Evolutionary conservation across 176 grass and related monocot species (phyloP).

Genomic region (Pontederia crassipes): DNA sequence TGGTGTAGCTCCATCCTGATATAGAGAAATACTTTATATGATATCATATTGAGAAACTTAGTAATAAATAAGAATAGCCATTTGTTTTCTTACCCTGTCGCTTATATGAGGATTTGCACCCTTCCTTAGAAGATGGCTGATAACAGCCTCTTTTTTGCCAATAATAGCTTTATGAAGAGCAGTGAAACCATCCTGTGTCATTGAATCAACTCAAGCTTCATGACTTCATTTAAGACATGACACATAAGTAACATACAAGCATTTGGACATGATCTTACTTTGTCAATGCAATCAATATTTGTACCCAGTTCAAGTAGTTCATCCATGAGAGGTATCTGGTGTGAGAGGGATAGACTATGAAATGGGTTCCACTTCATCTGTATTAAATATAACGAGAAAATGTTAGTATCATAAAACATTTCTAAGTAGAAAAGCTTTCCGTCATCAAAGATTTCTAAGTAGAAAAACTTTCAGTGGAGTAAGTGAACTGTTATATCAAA

Average conservation of each 20-base stretch:
- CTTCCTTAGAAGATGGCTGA: conserved; percentile 84
- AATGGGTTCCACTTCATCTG: conserved; percentile 82
- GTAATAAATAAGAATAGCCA: neutral
- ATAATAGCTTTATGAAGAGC: conserved; percentile 74
- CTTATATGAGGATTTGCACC: conserved; percentile 73
- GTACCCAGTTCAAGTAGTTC: conserved; percentile 52
- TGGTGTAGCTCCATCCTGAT: conserved; percentile 66
- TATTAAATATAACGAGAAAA: conserved; percentile 17
- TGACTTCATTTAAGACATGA: neutral
- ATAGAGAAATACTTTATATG: conserved; percentile 10
- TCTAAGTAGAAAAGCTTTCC: neutral
- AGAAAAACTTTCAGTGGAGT: neutral
- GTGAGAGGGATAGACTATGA: conserved; percentile 50
- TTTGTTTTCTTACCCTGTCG: conserved; percentile 48
- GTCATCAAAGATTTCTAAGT: neutral
- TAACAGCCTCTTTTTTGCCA: conserved; percentile 91
- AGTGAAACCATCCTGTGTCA: conserved; percentile 71
- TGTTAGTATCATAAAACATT: conserved; percentile 9
- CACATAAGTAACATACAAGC: neutral
- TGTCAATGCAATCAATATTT: conserved; percentile 62
- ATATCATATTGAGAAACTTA: conserved; percentile 5
- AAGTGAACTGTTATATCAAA: neutral
- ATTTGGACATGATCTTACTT: conserved; percentile 23
- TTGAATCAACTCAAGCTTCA: neutral
- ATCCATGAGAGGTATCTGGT: conserved; percentile 89